Percentiles rank a stretch among this genome's conserved stretches.
These are phyloP conservation scores for Colletotrichum sp. DNA, from an alignment of 2,329 filamentous ascomycete genomes.

Conservation along the genomic window DNA sequence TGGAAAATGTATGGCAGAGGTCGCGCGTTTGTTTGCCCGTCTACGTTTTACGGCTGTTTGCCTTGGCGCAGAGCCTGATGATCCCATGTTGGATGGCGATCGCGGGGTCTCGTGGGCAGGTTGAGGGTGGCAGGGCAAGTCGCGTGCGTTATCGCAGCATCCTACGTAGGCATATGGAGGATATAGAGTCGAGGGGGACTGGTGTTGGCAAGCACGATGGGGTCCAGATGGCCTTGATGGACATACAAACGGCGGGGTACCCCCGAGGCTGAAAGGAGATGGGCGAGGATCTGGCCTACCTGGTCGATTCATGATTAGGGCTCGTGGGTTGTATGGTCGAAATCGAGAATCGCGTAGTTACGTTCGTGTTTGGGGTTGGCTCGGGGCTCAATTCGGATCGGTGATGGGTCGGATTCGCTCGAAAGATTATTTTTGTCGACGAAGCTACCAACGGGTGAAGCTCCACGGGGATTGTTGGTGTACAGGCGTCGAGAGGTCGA, in stretches of 20 bases:
- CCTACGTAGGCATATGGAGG: background rate
- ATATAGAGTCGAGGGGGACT: background rate
- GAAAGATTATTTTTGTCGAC: conserved; percentile 2
- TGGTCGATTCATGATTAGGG: conserved; percentile 62
- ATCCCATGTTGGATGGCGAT: background rate
- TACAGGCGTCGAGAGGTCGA: conserved; percentile 13
- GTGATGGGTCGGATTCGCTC: conserved; percentile 16
- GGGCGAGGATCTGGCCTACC: conserved; percentile 45
- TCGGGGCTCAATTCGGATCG: conserved; percentile 17
- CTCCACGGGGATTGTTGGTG: conserved; percentile 16
- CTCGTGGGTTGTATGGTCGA: conserved; percentile 3
- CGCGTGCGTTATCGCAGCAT: background rate
- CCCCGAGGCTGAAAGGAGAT: conserved; percentile 19
- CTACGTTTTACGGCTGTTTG: background rate
- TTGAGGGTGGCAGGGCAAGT: background rate
- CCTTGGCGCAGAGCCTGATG: background rate
- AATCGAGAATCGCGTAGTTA: conserved; percentile 17
- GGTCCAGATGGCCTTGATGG: conserved; percentile 2
- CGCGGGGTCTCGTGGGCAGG: background rate
- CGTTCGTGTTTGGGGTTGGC: conserved; percentile 7
- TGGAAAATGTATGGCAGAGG: background rate
- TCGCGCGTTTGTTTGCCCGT: background rate
- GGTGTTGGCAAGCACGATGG: background rate
- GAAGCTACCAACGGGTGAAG: conserved; percentile 16
- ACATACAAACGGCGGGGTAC: conserved; percentile 19